Conservation (phyloP, 345 rosid species). For the Geranium rotundifolium region DNA sequence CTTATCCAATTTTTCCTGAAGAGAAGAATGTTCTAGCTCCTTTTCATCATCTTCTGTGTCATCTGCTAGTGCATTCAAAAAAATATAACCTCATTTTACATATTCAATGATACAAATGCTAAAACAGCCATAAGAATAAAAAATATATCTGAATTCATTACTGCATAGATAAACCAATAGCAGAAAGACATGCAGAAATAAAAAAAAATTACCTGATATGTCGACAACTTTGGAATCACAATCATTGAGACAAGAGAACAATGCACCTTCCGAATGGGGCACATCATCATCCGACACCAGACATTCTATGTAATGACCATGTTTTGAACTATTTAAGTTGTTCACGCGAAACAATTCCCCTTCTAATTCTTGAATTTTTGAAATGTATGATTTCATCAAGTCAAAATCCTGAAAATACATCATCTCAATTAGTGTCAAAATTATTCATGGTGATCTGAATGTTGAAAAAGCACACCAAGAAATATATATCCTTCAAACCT, state of each 20-base stretch:
- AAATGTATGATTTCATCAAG: slow-evolving; percentile 57
- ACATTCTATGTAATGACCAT: slow-evolving; percentile 25
- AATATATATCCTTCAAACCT: slow-evolving; percentile 27
- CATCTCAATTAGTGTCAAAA: slow-evolving; percentile 6
- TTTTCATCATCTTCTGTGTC: slow-evolving; percentile 57
- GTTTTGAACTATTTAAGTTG: slow-evolving; percentile 36
- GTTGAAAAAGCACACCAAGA: not conserved
- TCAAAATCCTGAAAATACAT: slow-evolving; percentile 43
- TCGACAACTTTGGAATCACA: slow-evolving; percentile 40
- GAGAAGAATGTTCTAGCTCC: slow-evolving; percentile 83
- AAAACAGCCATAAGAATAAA: not conserved
- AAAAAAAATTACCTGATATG: slow-evolving; percentile 33
- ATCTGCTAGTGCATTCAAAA: slow-evolving; percentile 25
- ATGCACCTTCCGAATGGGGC: slow-evolving; percentile 32
- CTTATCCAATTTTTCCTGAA: slow-evolving; percentile 71
- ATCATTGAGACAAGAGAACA: slow-evolving; percentile 47
- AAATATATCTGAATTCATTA: not conserved
- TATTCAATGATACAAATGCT: not conserved
- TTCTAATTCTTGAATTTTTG: slow-evolving; percentile 86
- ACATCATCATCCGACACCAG: slow-evolving; percentile 55
- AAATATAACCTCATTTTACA: not conserved
- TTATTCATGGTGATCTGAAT: not conserved
- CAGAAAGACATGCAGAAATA: too few species aligned
- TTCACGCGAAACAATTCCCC: slow-evolving; percentile 57
- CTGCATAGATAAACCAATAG: not conserved